Evolutionary conservation across 352 stramenopile genomes (phyloP), one percentile per base, ranked within the genome.

Genomic region (Globisporangium megalacanthum): DNA sequence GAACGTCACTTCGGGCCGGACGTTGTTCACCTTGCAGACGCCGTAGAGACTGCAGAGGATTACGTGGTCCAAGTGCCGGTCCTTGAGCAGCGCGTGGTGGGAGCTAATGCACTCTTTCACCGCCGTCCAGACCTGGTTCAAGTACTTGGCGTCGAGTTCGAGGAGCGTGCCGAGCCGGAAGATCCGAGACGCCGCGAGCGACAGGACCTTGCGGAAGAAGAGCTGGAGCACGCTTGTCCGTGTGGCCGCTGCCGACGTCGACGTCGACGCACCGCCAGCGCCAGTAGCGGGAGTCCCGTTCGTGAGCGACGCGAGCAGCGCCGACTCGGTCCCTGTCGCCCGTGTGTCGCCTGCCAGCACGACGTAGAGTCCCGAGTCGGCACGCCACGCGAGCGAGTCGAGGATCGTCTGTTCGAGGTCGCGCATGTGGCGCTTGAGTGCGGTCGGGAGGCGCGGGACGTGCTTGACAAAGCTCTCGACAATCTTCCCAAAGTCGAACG

Each of bases 401-500:
- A 95, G 52, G 53, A 95, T 89, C 36, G 74, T 83, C 62, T 95
- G 79, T 60, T 95, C 86, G 0, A 95, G 62, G 57, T 95, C 80
- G 8, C 83, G 72, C 83, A 95, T 91, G 68, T 94, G 83, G 37
- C 86, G 75, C 62, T 94, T 94, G 42, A 95, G 73, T 7, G 73
- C 75, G 15, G 66, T 72, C n/a, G 86, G 86, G 11, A 95, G 62
- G 15, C 70, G 73, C 19, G 85, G 82, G 11, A 75, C 78, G 50
- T 92, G 85, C 65, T 92, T 92, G 35, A 94, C 83, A 47, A 95
- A 94, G 56, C 81, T 94, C 62, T 93, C 86, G 36, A 92, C 85
- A 13, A 89, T 87, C 17, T 89, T 92, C 13, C 83, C 83, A 56
- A 95, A 93, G 60, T 95, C 83, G 56, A 95, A 94, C 14, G 79